Evolutionary conservation across 2,329 filamentous ascomycete genomes (phyloP).

Genomic region (Venturia effusa): DNA sequence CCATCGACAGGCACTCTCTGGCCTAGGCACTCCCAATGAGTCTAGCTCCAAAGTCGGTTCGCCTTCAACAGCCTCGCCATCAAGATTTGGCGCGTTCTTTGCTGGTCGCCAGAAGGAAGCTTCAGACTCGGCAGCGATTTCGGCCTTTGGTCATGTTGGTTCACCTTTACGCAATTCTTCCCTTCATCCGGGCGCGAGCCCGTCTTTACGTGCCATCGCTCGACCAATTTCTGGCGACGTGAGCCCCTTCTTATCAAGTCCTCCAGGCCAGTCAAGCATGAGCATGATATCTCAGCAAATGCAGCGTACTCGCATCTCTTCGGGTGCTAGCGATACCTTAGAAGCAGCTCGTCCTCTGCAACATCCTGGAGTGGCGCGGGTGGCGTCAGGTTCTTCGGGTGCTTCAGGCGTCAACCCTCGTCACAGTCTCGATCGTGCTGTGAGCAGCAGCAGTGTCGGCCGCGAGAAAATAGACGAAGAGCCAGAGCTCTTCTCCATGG

Average conservation of each 20-base stretch:
- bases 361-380: slow-evolving; percentile 58
- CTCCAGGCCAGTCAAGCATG: slow-evolving; percentile 46
- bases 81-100: slow-evolving; percentile 50
- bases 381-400: slow-evolving; percentile 24
- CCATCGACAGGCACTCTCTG: slow-evolving; percentile 36
- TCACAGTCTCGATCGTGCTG: slow-evolving; percentile 25
- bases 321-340: slow-evolving; percentile 21
- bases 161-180: slow-evolving; percentile 55
- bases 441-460: slow-evolving; percentile 27
- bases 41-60: slow-evolving; percentile 37
- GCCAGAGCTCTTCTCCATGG: slow-evolving; percentile 32
- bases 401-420: slow-evolving; percentile 19
- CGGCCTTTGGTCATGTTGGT: slow-evolving; percentile 49
- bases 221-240: slow-evolving; percentile 36
- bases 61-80: slow-evolving; percentile 48
- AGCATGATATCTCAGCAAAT: slow-evolving; percentile 51
- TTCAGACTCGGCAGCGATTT: slow-evolving; percentile 26
- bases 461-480: slow-evolving; percentile 32
- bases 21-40: slow-evolving; percentile 37
- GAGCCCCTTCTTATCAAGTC: slow-evolving; percentile 42
- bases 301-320: slow-evolving; percentile 32
- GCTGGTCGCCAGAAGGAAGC: slow-evolving; percentile 23
- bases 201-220: slow-evolving; percentile 34
- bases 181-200: slow-evolving; percentile 38
- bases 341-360: slow-evolving; percentile 17